Evolutionary conservation across 805 yeast species (phyloP), one percentile per base, ranked within the genome.

Genomic region (Lachancea cidri): DNA sequence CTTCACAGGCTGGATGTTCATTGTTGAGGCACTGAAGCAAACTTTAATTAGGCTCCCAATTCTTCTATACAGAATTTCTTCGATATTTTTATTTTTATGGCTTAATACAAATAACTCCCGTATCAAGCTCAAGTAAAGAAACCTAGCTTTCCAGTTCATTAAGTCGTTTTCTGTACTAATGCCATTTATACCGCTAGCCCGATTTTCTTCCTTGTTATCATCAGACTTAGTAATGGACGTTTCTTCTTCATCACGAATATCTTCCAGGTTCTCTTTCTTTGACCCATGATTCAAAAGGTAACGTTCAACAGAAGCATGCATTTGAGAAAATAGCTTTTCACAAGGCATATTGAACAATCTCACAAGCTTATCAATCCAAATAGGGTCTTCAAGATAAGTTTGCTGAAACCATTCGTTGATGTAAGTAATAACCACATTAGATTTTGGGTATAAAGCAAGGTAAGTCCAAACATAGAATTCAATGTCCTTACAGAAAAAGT

Each of bases 1-100:
- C 49, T 86, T 78, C 45, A 88, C 66, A 3, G 70, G 65, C 25
- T 74, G 62, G 3, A 86, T 72, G 3, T 81, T 73, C 0, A 94
- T 76, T 0, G 95, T 84, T 0, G 95, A 79, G 0, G 95, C 87
- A 8, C 83, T 71, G 54, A 86, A 89, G 1, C 96, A 80, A 4
- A 87, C 68, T 46, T 83, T 81, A 19, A 89, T 81, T 30, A 91
- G 62, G 16, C 85, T 94, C 6, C 77, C 70, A 5, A 82, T 81
- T 42, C 73, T 75, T 3, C 18, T 20, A 2, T 32, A 16, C 16
- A 53, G 25, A 1, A 39, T 11, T 2, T 29, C 15, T 14, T 36
- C 29, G 11, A 39, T 9, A 5, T 38, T 22, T 4, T 38, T 35
- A 8, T 41, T 38, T 27, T 42, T 41, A 1, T 42, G 33, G 9